Conservation (phyloP, 2,329 filamentous ascomycete genomes). For the Zasmidium angulare region DNA sequence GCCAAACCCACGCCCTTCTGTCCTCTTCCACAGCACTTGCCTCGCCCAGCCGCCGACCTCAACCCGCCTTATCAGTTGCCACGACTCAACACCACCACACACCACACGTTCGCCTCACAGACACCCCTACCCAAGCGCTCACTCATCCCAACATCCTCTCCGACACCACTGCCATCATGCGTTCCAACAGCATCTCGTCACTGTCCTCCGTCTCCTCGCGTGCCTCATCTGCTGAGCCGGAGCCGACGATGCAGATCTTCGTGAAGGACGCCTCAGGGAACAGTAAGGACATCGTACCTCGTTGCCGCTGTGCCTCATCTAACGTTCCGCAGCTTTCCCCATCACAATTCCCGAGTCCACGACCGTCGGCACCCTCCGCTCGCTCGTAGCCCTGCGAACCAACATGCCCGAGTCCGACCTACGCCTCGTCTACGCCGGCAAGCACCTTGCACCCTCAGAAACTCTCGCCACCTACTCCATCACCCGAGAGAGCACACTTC, state of each 20-base stretch:
- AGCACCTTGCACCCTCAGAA: slow-evolving; percentile 50
- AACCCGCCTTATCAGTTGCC: neutral
- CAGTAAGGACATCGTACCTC: slow-evolving; percentile 46
- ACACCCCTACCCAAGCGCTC: neutral
- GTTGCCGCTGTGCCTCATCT: slow-evolving; percentile 15
- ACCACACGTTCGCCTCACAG: neutral
- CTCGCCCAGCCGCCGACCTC: neutral
- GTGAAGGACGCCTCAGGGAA: slow-evolving; percentile 59
- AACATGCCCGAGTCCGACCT: slow-evolving; percentile 52
- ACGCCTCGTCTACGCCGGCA: slow-evolving; percentile 59
- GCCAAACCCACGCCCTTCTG: neutral
- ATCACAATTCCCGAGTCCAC: slow-evolving; percentile 56
- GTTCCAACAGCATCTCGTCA: slow-evolving; percentile 45
- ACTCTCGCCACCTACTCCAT: slow-evolving; percentile 52
- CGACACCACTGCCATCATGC: slow-evolving; percentile 35
- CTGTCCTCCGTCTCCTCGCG: slow-evolving; percentile 41
- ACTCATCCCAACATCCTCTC: neutral
- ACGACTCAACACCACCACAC: neutral
- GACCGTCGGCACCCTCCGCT: slow-evolving; percentile 55
- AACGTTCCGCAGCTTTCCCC: slow-evolving; percentile 50
- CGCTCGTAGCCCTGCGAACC: slow-evolving; percentile 59
- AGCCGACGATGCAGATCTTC: slow-evolving; percentile 61
- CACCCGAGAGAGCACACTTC: slow-evolving; percentile 50
- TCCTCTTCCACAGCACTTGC: no score
- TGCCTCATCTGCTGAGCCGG: slow-evolving; percentile 43